Evolutionary conservation across 1,139 yeast species (phyloP), one percentile per base, ranked within the genome.

Genomic region (Suhomyces bokatorum): DNA sequence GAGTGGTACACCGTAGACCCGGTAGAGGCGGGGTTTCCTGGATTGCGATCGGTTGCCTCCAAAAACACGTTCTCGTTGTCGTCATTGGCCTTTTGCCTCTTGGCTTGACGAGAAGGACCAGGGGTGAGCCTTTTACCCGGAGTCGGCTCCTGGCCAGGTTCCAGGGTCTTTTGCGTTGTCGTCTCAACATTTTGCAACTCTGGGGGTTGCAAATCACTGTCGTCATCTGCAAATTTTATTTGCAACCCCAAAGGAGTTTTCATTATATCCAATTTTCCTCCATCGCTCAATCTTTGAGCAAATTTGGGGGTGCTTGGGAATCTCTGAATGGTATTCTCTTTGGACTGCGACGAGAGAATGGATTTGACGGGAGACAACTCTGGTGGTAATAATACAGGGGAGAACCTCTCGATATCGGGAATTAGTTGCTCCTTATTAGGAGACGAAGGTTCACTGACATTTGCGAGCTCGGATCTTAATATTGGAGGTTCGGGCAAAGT

Each of bases 261-360:
- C 48, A 54, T 51, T 32, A 60, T 52, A 44, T 56, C 55, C 34
- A 42, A 36, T 17, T 42, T 50, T 9, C 46, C 50, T 10, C 56
- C 55, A 17, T 56, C 56, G 17, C 56, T 51, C 34, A 52, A 46
- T 12, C 54, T 34, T 17, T 53, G 52, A 6, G 49, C 37, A 42
- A 70, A 73, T 44, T 70, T 70, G 4, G 81, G 81, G 0, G 83
- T 75, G 39, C 73, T 63, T 1, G 83, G 83, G 48, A 77, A 77
- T 46, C 81, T 57, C 45, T 74, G 80, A 7, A 63, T 62, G 36
- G 60, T 66, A 40, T 52, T 64, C 41, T 62, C 64, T 51, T 52
- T 37, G 45, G 61, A 41, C 47, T 57, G 22, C 50, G 54, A 27
- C 1, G 45, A 36, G 2, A 42, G 34, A 27, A 42, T 37, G 24